phyloP scores from a whole-genome alignment of 2,329 filamentous ascomycete species.

The Fusarium heterosporum region DNA sequence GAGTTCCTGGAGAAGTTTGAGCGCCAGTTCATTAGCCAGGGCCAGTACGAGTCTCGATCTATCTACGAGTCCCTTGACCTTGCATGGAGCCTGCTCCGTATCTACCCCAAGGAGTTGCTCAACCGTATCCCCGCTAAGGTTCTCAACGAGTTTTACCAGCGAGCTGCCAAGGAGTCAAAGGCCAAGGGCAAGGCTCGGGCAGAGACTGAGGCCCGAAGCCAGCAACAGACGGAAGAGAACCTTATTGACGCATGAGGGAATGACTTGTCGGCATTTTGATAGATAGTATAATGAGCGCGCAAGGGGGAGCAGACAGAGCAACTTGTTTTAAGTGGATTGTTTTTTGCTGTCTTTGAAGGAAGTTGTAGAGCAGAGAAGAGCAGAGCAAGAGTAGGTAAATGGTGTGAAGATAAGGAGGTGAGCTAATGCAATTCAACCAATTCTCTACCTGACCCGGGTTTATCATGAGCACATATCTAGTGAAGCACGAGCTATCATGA shows the following conservation, averaged over 20 bases:
- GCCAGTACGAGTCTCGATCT: constrained; percentile 88
- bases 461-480: constrained; percentile 1
- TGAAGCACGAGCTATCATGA: constrained; percentile 29
- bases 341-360: constrained; percentile 38
- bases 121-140: constrained; percentile 92
- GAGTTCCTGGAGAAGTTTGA: constrained; percentile 99
- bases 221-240: constrained; percentile 65
- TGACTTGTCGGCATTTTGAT: constrained; percentile 40
- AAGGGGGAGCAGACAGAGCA: constrained; percentile 41
- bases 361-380: constrained; percentile 34
- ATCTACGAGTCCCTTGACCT: constrained; percentile 96
- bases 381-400: constrained; percentile 43
- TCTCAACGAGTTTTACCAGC: constrained; percentile 84
- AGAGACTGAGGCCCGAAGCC: constrained; percentile 54
- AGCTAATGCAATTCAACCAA: constrained; percentile 50
- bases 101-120: constrained; percentile 97
- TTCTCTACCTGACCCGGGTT: constrained; percentile 10
- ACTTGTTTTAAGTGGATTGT: constrained; percentile 43
- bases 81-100: constrained; percentile 94
- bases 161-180: constrained; percentile 72
- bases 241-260: constrained; percentile 67
- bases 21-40: constrained; percentile 91
- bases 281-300: constrained; percentile 46
- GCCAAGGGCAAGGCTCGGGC: constrained; percentile 69
- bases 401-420: constrained; percentile 48